Evolutionary conservation across 2,329 filamentous ascomycete genomes (phyloP).

Genomic region (Fusarium sp.): DNA sequence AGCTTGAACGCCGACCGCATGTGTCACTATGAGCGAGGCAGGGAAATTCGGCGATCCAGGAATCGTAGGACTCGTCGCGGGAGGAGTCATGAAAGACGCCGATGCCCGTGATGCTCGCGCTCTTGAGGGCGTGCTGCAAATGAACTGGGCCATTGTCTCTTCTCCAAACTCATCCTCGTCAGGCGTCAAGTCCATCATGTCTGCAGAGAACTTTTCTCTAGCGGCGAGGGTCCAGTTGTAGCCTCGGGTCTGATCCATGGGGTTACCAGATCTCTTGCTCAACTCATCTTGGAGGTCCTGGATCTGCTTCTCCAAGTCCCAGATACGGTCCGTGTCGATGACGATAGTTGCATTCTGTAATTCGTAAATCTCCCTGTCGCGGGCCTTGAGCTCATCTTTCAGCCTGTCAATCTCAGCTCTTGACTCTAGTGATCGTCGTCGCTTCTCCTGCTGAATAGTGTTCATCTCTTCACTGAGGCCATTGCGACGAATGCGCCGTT

Average conservation of each 20-base stretch:
- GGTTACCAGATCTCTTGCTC: conserved; percentile 34
- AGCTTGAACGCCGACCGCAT: conserved; percentile 22
- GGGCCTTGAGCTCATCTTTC: conserved; percentile 59
- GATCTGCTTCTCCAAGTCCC: conserved; percentile 56
- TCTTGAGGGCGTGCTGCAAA: conserved; percentile 63
- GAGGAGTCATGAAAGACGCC: conserved; percentile 65
- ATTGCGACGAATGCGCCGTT: conserved; percentile 66
- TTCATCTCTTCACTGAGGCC: conserved; percentile 70
- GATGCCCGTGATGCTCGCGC: conserved; percentile 57
- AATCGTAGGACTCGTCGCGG: conserved; percentile 62
- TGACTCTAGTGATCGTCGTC: conserved; percentile 52
- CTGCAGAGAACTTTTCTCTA: conserved; percentile 58
- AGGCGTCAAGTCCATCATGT: conserved; percentile 55
- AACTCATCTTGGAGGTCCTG: conserved; percentile 52
- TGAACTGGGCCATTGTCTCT: conserved; percentile 61
- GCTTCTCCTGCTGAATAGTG: conserved; percentile 60
- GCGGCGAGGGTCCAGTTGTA: conserved; percentile 65
- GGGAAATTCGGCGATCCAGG: conserved; percentile 54
- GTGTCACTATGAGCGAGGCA: conserved; percentile 19
- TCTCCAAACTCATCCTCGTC: conserved; percentile 61
- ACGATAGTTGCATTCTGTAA: conserved; percentile 62
- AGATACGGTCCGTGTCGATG: conserved; percentile 60
- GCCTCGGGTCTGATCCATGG: conserved; percentile 43
- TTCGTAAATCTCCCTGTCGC: conserved; percentile 64
- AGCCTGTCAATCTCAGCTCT: conserved; percentile 62